phyloP scores from a whole-genome alignment of 2,329 filamentous ascomycete genomes.

The Botryosphaeria dothidea region DNA sequence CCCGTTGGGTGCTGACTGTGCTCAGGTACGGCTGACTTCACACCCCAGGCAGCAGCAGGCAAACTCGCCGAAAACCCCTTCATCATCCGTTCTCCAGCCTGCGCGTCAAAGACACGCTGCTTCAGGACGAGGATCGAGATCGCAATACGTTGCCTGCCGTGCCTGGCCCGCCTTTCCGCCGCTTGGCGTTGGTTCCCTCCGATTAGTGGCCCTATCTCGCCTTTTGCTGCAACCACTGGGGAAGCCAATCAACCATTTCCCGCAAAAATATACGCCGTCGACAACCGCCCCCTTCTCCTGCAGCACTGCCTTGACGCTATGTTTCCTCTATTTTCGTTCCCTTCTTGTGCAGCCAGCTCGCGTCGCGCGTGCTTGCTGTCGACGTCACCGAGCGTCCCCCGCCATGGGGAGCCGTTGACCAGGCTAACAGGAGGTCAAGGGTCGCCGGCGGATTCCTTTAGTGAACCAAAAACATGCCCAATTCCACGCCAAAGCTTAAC shows the following conservation, averaged over 20 bases:
- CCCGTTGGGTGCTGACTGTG: background rate
- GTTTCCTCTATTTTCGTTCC: no score
- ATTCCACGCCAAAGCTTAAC: background rate
- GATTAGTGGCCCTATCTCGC: background rate
- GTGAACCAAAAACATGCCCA: background rate
- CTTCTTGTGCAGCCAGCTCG: background rate
- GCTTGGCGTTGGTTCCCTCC: background rate
- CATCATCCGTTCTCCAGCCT: background rate
- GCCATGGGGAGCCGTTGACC: conserved; percentile 7
- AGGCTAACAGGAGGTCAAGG: background rate
- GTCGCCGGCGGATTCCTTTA: background rate
- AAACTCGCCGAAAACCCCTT: no score
- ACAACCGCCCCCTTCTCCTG: no score
- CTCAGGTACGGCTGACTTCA: background rate
- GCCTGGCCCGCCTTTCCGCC: background rate
- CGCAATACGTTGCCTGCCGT: background rate
- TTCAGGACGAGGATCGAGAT: background rate
- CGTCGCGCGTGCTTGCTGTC: background rate
- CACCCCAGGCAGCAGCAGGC: background rate
- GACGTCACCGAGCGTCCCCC: background rate
- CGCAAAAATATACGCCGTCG: no score
- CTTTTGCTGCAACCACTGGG: background rate
- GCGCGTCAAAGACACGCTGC: background rate
- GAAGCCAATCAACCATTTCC: no score
- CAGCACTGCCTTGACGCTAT: no score